phyloP scores from a whole-genome alignment of 352 stramenopile species.

The Globisporangium canariense region DNA sequence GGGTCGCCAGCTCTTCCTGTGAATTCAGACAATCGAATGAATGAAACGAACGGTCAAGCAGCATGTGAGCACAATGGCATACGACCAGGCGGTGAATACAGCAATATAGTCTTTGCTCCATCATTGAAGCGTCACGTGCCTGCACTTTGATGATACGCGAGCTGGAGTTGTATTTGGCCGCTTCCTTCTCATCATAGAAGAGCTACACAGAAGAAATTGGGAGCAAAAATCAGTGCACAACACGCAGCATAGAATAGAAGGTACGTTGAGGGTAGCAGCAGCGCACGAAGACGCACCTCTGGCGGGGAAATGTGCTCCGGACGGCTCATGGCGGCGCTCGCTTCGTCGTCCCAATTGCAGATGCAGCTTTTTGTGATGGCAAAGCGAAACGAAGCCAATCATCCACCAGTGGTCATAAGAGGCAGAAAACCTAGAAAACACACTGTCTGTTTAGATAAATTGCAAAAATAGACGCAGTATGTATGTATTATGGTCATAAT shows the following conservation, averaged over 20 bases:
- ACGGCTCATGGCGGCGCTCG: conserved; percentile 63
- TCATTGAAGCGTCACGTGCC: conserved; percentile 21
- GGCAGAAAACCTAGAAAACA: neutral
- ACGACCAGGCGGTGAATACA: neutral
- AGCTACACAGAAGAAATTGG: conserved; percentile 37
- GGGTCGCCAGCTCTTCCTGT: conserved; percentile 92
- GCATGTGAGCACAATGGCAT: neutral
- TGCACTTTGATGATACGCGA: conserved; percentile 94
- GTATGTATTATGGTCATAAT: no score
- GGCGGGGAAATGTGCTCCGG: conserved; percentile 84
- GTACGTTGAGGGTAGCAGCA: neutral
- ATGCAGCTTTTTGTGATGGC: conserved; percentile 4
- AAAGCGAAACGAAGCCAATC: conserved; percentile 26
- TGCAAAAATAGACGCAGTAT: neutral
- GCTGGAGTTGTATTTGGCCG: conserved; percentile 91
- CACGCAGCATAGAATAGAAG: neutral
- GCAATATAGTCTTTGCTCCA: neutral
- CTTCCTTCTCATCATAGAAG: conserved; percentile 92
- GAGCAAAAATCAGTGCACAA: neutral
- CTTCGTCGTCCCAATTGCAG: conserved; percentile 8
- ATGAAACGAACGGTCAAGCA: neutral
- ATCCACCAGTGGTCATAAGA: neutral
- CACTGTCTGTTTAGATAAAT: neutral
- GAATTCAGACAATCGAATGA: neutral
- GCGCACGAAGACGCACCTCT: conserved; percentile 41